Base-by-base conservation (phyloP, 176 grass and related monocot species). In the barley (Hordeum vulgare) region DNA sequence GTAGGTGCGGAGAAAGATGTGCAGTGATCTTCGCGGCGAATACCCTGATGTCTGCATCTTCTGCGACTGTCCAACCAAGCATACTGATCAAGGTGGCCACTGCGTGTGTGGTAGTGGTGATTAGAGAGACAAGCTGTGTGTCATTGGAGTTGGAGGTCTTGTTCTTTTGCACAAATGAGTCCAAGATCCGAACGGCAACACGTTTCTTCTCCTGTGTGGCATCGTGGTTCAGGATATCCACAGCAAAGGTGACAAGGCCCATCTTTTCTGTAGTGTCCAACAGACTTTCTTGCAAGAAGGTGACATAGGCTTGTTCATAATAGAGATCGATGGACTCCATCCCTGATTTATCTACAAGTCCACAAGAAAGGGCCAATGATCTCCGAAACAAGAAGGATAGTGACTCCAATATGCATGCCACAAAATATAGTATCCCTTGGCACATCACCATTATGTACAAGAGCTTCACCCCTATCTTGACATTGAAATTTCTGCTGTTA, bases 401-500 rank as follows among this genome's bases (percentile, higher is more conserved):
- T 28, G 60, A 28, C 23, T 27, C 59, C 4, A 61, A 2, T 61
- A 61, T 27, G 11, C 59, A 61, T 1, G 59, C 59, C 59, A 1
- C 3, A 4, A 27, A 12, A 27, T 61, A 27, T 1, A 61, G 24
- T 6, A 27, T 61, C 11, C 59, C 60, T 62, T 62, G 60, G 11
- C 25, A 62, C 60, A 62, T 2, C 60, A 28, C 59, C 61, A 63
- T 31, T 63, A 63, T 29, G 61, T 63, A 63, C 27, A 63, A 17
- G 12, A 63, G 1, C 13, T 31, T 15, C 61, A 63, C 61, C 0
- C 11, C 61, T 63, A 3, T 0, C 26, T 31, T 29, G 5, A 63
- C 2, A 6, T 31, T 63, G 2, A 1, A 0, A 4, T 61, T 61
- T 11, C 11, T 1, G 0, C 1, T 61, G 1, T 27, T 0, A 0